A percentile compares a stretch with the other conserved stretches of the same genome.
phyloP scores from a whole-genome alignment of 352 stramenopile genomes.

The Globisporangium mamillatum region DNA sequence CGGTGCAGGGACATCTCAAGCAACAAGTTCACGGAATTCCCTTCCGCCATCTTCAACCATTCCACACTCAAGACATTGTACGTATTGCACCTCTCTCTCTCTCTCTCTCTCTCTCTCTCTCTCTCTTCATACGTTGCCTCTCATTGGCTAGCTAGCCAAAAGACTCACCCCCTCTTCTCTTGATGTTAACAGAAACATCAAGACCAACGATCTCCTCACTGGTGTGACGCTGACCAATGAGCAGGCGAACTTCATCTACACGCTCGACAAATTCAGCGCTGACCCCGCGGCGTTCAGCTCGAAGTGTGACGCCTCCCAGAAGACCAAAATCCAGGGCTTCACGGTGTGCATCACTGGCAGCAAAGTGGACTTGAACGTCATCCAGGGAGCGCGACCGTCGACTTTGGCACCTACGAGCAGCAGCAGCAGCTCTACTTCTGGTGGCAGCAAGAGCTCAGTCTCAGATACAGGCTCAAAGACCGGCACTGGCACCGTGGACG shows the following conservation, averaged over 20 bases:
- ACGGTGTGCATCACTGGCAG: conserved; percentile 14
- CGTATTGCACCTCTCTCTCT: neutral
- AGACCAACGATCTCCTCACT: neutral
- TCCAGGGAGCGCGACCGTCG: conserved; percentile 4
- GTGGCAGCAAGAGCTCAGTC: no score
- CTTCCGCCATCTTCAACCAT: conserved; percentile 2
- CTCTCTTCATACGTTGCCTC: no score
- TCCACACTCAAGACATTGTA: conserved; percentile 4
- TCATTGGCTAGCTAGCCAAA: no score
- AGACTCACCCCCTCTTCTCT: no score
- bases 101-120: no score
- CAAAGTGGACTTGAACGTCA: neutral
- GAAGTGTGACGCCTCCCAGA: conserved; percentile 6
- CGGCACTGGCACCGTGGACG: neutral
- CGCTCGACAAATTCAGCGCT: conserved; percentile 3
- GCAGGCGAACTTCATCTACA: conserved; percentile 14
- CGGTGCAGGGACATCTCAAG: neutral
- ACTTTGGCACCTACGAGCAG: no score
- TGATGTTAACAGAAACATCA: neutral
- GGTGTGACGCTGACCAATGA: conserved; percentile 12
- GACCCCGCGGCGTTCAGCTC: neutral
- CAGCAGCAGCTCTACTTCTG: no score
- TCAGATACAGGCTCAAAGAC: neutral
- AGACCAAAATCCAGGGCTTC: neutral
- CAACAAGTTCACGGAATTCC: conserved; percentile 4